Conservation (phyloP, 257 asterid species). For the Solanum chiquidenum region DNA sequence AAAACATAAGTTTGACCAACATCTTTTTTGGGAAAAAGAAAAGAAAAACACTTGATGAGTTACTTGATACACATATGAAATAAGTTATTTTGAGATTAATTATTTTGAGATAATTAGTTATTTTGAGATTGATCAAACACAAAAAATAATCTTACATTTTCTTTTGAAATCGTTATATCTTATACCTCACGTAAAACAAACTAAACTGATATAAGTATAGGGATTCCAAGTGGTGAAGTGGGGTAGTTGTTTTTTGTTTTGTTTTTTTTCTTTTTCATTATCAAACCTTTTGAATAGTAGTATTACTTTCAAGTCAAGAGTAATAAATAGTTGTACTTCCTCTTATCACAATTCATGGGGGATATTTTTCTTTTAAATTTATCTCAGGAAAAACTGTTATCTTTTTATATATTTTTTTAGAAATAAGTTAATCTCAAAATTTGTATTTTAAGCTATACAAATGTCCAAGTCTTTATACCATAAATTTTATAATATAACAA, state of each 20-base stretch:
- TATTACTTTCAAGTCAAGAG: background rate
- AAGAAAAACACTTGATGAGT: background rate
- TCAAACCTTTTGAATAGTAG: background rate
- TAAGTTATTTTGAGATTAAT: too few relatives aligned
- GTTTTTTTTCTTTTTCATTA: background rate
- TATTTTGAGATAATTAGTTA: too few relatives aligned
- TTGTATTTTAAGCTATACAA: background rate
- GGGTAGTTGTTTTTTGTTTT: background rate
- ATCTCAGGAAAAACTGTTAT: background rate
- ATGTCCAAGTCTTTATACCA: background rate
- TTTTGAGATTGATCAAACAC: rapidly evolving
- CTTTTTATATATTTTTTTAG: background rate
- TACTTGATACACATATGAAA: too few relatives aligned
- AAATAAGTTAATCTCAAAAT: background rate
- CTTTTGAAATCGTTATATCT: too few relatives aligned
- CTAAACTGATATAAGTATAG: too few relatives aligned
- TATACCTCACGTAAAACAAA: too few relatives aligned
- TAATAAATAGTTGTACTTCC: background rate
- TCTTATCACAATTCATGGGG: background rate
- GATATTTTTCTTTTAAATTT: background rate
- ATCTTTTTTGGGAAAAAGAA: background rate
- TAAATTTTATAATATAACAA: background rate
- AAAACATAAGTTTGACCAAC: background rate
- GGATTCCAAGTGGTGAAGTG: background rate
- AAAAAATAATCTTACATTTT: too few relatives aligned